Conservation (phyloP, 1,139 yeast species). For the Yamadazyma sp. region DNA sequence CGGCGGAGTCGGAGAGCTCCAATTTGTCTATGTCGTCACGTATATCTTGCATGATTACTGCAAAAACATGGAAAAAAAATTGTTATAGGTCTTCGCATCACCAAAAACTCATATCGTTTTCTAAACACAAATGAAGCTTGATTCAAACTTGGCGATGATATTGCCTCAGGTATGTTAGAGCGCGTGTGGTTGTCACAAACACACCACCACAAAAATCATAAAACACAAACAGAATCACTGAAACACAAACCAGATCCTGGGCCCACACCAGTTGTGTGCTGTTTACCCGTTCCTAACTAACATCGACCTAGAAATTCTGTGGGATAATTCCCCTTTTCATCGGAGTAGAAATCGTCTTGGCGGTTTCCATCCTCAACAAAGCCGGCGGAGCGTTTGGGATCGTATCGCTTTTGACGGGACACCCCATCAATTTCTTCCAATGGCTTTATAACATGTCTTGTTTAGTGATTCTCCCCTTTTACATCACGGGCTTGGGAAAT, state of each 20-base stretch:
- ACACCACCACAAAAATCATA: too few species aligned
- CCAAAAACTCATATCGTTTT: background rate
- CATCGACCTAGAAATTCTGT: constrained; percentile 45
- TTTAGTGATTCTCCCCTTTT: constrained; percentile 62
- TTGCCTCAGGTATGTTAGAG: constrained; percentile 13
- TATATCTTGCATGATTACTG: background rate
- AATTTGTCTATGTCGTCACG: constrained; percentile 1
- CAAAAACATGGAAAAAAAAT: background rate
- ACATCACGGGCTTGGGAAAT: constrained; percentile 57
- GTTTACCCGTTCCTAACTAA: too few species aligned
- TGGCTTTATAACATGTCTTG: constrained; percentile 79
- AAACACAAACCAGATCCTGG: too few species aligned
- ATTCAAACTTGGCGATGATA: constrained; percentile 5
- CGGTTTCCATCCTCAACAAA: constrained; percentile 79
- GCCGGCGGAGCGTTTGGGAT: constrained; percentile 89
- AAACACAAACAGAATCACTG: too few species aligned
- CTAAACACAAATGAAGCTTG: constrained; percentile 1
- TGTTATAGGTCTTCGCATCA: constrained; percentile 5
- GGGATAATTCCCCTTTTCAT: constrained; percentile 73
- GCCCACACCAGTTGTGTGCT: too few species aligned
- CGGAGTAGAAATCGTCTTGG: constrained; percentile 84
- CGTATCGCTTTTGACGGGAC: constrained; percentile 84
- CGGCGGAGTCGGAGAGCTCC: constrained; percentile 3
- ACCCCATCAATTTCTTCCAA: constrained; percentile 79
- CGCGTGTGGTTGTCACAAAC: too few species aligned